phyloP scores from a whole-genome alignment of 805 yeast species.

The Yarrowia yakushimensis region DNA sequence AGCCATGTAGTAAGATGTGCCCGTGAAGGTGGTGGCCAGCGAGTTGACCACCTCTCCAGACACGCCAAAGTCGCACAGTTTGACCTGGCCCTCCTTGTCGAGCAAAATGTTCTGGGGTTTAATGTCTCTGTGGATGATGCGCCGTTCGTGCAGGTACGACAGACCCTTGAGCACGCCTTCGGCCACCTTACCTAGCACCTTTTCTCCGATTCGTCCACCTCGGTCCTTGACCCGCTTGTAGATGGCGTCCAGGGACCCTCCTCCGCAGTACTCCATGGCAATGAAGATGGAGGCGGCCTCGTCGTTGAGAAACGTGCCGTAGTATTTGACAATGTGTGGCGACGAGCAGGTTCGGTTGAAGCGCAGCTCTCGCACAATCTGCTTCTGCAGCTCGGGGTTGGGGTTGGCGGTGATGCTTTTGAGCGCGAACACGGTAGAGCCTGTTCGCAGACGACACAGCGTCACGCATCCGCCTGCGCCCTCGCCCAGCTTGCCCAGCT shows the following conservation, averaged over 20 bases:
- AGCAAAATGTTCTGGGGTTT: constrained; percentile 91
- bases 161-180: constrained; percentile 80
- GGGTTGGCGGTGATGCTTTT: constrained; percentile 72
- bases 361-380: constrained; percentile 84
- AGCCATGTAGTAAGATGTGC: constrained; percentile 97
- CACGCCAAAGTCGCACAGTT: constrained; percentile 95
- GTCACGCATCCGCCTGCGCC: constrained; percentile 92
- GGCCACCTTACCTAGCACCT: constrained; percentile 86
- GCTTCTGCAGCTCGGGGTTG: constrained; percentile 83
- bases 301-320: constrained; percentile 84
- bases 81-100: constrained; percentile 73
- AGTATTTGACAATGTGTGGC: constrained; percentile 83
- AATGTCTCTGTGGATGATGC: constrained; percentile 91
- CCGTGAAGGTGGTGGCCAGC: constrained; percentile 92
- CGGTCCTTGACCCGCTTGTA: constrained; percentile 68
- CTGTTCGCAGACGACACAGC: constrained; percentile 62
- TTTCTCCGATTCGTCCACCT: constrained; percentile 88
- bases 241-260: constrained; percentile 85
- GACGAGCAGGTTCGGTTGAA: constrained; percentile 80
- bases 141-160: constrained; percentile 80
- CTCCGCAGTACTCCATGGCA: constrained; percentile 98
- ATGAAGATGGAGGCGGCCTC: constrained; percentile 78
- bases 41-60: constrained; percentile 96
- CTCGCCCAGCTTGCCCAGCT: constrained; percentile 76
- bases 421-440: constrained; percentile 73